Conservation (phyloP, 2,329 filamentous ascomycete genomes). For the Leptographium flavum region DNA sequence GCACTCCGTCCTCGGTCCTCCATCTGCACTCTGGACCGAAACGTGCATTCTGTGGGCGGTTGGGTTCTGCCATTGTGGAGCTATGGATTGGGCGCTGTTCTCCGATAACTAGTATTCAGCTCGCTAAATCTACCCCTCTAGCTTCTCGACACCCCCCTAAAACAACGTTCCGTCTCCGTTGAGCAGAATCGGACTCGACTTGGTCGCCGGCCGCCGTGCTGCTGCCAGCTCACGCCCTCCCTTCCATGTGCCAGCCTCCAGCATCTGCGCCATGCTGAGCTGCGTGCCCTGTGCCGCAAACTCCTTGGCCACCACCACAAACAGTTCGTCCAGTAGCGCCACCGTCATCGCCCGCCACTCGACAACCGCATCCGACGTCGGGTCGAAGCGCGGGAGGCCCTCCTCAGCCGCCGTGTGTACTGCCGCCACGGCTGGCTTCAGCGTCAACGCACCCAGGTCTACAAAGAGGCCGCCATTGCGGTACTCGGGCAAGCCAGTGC, state of each 20-base stretch:
- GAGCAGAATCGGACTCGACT: slow-evolving; percentile 72
- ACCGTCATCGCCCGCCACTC: slow-evolving; percentile 46
- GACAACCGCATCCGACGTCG: slow-evolving; percentile 39
- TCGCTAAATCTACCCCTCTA: no score
- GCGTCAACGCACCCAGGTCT: slow-evolving; percentile 57
- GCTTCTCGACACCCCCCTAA: slow-evolving; percentile 22
- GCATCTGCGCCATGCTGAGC: slow-evolving; percentile 32
- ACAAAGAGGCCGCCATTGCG: slow-evolving; percentile 83
- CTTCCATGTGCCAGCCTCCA: slow-evolving; percentile 42
- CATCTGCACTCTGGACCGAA: not conserved
- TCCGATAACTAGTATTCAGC: not conserved
- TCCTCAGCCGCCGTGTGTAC: slow-evolving; percentile 42
- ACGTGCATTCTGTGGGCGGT: no score
- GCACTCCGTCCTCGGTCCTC: no score
- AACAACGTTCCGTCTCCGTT: slow-evolving; percentile 71
- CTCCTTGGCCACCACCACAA: slow-evolving; percentile 23
- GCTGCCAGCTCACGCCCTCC: slow-evolving; percentile 70
- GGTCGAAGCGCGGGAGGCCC: slow-evolving; percentile 31
- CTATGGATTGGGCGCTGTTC: not conserved
- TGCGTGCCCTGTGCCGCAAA: slow-evolving; percentile 20
- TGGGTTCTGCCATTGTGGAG: no score
- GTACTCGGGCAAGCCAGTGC: slow-evolving; percentile 85
- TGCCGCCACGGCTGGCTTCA: slow-evolving; percentile 59
- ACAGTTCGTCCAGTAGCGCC: slow-evolving; percentile 36
- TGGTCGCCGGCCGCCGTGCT: slow-evolving; percentile 63